Evolutionary conservation across 176 grass and related monocot genomes (phyloP).

Genomic region (Musa troglodytarum): DNA sequence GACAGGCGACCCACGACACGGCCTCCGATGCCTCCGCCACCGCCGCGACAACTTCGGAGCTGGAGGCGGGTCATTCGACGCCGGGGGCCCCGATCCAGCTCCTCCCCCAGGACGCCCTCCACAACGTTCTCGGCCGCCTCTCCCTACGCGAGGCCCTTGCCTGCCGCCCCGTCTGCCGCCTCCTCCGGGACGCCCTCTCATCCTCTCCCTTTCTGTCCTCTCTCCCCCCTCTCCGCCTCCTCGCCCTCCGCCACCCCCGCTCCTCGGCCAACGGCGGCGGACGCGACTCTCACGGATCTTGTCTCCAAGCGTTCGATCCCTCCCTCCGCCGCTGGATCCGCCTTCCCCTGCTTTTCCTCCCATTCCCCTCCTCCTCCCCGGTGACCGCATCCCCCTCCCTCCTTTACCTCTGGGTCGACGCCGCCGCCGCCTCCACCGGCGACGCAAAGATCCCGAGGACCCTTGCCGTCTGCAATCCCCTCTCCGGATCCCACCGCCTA

Average conservation of each 20-base stretch:
- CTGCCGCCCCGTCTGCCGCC: conserved; percentile 60
- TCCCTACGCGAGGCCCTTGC: conserved; percentile 54
- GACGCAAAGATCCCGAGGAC: conserved; percentile 48
- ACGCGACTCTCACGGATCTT: not conserved
- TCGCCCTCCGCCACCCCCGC: conserved; percentile 61
- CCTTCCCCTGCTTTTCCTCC: conserved; percentile 79
- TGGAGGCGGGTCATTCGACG: not conserved
- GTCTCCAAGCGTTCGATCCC: conserved; percentile 78
- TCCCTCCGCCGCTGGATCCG: conserved; percentile 56
- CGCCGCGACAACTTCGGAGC: not conserved
- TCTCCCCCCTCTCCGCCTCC: conserved; percentile 33
- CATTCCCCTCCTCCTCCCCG: conserved; percentile 63
- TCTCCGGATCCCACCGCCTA: conserved; percentile 55
- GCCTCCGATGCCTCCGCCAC: not conserved
- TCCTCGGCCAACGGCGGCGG: conserved; percentile 9
- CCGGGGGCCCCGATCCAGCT: conserved; percentile 44
- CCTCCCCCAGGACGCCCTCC: conserved; percentile 75
- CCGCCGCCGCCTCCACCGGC: not conserved
- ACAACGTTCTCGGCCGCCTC: conserved; percentile 75
- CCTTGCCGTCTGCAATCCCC: conserved; percentile 82
- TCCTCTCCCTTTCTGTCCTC: conserved; percentile 14
- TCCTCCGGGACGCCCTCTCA: conserved; percentile 51
- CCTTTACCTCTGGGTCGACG: conserved; percentile 87
- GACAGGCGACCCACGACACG: not conserved
- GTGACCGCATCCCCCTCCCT: conserved; percentile 70